A percentile compares a stretch with the other conserved stretches of the same genome.
Conservation (phyloP, 139 green algal genomes). For the Coelastrella sp. region DNA sequence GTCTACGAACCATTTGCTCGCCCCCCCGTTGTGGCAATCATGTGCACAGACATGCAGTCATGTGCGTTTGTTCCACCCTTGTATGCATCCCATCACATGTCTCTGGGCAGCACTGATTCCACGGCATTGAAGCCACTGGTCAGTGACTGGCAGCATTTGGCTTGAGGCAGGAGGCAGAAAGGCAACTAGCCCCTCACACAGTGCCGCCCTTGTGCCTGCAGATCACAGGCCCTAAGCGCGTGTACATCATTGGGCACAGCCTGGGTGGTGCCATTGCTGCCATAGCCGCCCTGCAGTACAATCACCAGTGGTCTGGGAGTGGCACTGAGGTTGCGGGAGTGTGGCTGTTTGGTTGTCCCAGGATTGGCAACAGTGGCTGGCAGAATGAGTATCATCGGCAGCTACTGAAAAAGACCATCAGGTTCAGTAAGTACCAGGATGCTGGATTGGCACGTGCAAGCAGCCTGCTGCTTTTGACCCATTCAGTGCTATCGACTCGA, state of each 20-base stretch:
- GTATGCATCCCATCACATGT: no score
- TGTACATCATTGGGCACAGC: conserved; percentile 36
- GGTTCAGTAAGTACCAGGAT: neutral
- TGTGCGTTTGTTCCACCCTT: neutral
- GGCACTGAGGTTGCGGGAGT: conserved; percentile 4
- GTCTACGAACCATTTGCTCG: neutral
- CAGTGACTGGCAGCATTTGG: no score
- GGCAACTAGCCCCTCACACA: neutral
- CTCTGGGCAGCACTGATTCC: no score
- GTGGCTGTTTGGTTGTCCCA: conserved; percentile 27
- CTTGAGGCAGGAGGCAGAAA: neutral
- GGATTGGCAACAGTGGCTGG: conserved; percentile 29
- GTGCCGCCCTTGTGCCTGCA: neutral
- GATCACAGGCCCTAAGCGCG: neutral
- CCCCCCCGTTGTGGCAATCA: no score
- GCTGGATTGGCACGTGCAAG: neutral
- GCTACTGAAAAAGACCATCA: neutral
- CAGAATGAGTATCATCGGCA: conserved; percentile 14
- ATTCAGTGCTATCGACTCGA: neutral
- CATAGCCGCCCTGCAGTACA: conserved; percentile 32
- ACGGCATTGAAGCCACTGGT: no score
- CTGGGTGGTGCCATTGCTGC: neutral
- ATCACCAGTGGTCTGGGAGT: conserved; percentile 28
- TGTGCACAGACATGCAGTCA: neutral
- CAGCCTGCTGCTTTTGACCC: neutral